Percentiles rank a stretch among this genome's conserved stretches.
Evolutionary conservation across 2,329 filamentous ascomycete genomes (phyloP).

Genomic region (Penicillium rolfsii): DNA sequence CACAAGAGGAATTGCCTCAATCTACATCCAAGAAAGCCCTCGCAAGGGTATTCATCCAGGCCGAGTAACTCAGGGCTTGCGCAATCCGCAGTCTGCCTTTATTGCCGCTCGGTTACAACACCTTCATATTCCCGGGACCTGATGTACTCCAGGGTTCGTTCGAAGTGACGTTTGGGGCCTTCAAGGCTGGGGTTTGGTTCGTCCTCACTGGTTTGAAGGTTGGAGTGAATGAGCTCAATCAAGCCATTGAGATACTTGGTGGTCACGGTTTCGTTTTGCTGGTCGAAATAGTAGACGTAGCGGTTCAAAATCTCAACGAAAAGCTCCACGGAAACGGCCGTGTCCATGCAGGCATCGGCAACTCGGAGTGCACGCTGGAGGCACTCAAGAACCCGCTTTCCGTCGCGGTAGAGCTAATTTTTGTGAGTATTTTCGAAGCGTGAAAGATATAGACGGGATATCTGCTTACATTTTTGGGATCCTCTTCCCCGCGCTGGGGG

Average conservation of each 20-base stretch:
- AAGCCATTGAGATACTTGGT: slow-evolving; percentile 97
- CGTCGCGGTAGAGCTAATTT: slow-evolving; percentile 90
- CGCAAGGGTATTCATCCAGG: neutral
- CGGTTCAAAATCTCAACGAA: slow-evolving; percentile 98
- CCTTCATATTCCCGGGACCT: slow-evolving; percentile 89
- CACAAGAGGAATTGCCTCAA: neutral
- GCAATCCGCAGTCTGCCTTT: slow-evolving; percentile 7
- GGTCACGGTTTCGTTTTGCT: slow-evolving; percentile 97
- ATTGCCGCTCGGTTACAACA: slow-evolving; percentile 70
- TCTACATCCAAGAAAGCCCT: neutral
- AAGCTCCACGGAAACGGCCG: slow-evolving; percentile 91
- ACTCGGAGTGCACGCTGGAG: slow-evolving; percentile 93
- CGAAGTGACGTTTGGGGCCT: slow-evolving; percentile 88
- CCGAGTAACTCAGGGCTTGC: neutral
- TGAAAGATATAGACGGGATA: neutral
- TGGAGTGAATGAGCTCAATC: slow-evolving; percentile 97
- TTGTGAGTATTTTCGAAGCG: slow-evolving; percentile 7
- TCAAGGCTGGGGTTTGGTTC: slow-evolving; percentile 73
- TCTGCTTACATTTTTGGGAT: slow-evolving; percentile 72
- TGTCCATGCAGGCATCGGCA: slow-evolving; percentile 98
- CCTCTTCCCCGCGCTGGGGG: slow-evolving; percentile 73
- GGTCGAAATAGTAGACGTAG: slow-evolving; percentile 99
- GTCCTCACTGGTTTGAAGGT: slow-evolving; percentile 78
- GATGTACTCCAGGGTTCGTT: slow-evolving; percentile 93
- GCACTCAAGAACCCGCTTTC: slow-evolving; percentile 95